Evolutionary conservation across 2,329 filamentous ascomycete genomes (phyloP).

Genomic region (Talaromyces sp.): DNA sequence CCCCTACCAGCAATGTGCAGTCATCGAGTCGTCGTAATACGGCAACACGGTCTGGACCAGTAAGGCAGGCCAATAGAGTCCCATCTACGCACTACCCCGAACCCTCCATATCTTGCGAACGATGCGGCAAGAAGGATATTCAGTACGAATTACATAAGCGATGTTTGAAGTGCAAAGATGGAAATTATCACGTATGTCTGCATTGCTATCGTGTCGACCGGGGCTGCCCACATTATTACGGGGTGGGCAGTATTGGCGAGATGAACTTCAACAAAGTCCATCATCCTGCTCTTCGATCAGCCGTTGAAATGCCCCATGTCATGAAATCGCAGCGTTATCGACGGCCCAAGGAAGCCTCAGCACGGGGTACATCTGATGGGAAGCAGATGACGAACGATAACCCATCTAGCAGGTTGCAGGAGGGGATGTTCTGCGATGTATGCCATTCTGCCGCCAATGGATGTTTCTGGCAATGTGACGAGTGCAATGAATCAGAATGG

Average conservation of each 20-base stretch:
- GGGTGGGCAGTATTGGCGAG: slow-evolving; percentile 73
- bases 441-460: slow-evolving; percentile 72
- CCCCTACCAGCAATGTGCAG: slow-evolving; percentile 21
- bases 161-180: slow-evolving; percentile 67
- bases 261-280: slow-evolving; percentile 58
- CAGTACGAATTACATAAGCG: slow-evolving; percentile 85
- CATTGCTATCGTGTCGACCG: slow-evolving; percentile 72
- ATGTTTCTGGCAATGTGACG: slow-evolving; percentile 85
- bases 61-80: slow-evolving; percentile 28
- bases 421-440: slow-evolving; percentile 77
- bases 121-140: slow-evolving; percentile 68
- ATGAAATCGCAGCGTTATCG: slow-evolving; percentile 41
- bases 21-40: slow-evolving; percentile 21
- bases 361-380: slow-evolving; percentile 38
- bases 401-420: slow-evolving; percentile 65
- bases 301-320: slow-evolving; percentile 51
- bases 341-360: slow-evolving; percentile 28
- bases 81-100: slow-evolving; percentile 55
- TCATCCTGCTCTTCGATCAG: slow-evolving; percentile 39
- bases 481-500: slow-evolving; percentile 91
- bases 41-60: slow-evolving; percentile 32
- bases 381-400: slow-evolving; percentile 61
- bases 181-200: slow-evolving; percentile 74
- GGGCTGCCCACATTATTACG: slow-evolving; percentile 84
- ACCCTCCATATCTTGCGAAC: slow-evolving; percentile 69